Percentiles rank a stretch among this genome's conserved stretches.
phyloP scores from a whole-genome alignment of 306 rosid species.

The Amphicarpaea edgeworthii region DNA sequence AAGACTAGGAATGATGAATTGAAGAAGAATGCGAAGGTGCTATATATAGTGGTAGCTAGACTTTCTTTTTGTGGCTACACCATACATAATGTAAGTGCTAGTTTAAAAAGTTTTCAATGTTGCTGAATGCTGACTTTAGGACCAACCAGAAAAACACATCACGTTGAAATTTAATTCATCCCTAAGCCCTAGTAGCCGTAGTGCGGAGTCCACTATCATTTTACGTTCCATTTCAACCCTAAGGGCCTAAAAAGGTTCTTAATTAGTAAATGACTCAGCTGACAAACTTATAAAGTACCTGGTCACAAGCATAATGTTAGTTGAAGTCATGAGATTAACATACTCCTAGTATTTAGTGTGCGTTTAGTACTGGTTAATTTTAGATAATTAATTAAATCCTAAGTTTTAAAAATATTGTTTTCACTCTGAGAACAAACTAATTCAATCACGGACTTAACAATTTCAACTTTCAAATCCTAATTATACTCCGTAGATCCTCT shows the following conservation, averaged over 20 bases:
- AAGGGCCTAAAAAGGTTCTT: neutral
- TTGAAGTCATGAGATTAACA: neutral
- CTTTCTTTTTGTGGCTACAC: neutral
- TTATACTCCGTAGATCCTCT: neutral
- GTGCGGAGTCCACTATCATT: slow-evolving; percentile 11
- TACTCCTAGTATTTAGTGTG: too few species aligned
- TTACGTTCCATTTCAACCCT: neutral
- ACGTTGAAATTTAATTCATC: neutral
- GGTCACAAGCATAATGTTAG: neutral
- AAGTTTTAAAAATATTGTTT: neutral
- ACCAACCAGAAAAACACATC: neutral
- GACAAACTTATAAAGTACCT: slow-evolving; percentile 4
- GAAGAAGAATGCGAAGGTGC: neutral
- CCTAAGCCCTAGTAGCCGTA: neutral
- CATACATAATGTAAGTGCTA: neutral
- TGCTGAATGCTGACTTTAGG: neutral
- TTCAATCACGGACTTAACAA: slow-evolving; percentile 6
- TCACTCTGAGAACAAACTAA: neutral
- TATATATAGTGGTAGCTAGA: neutral
- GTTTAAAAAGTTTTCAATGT: neutral
- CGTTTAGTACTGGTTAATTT: neutral
- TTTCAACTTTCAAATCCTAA: neutral
- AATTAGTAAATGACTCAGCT: neutral
- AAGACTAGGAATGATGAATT: neutral
- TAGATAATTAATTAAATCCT: neutral